Evolutionary conservation across 2,329 filamentous ascomycete genomes (phyloP).

Genomic region (Pestalotiopsis fici): DNA sequence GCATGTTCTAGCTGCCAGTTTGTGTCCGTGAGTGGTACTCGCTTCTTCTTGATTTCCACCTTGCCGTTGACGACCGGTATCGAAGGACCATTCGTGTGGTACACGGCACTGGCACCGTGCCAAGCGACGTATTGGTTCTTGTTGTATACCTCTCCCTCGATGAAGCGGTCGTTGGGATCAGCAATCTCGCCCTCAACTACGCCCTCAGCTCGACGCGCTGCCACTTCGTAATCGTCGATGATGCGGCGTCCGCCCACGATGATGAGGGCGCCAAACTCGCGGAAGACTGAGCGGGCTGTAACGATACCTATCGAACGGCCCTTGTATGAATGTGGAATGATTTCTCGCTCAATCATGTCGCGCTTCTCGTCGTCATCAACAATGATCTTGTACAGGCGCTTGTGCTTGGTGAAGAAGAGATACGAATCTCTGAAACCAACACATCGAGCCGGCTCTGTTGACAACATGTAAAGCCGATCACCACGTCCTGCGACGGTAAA

Average conservation of each 20-base stretch:
- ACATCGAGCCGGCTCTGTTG: constrained; percentile 93
- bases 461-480: constrained; percentile 93
- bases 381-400: constrained; percentile 95
- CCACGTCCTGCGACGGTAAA: constrained; percentile 88
- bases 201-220: constrained; percentile 73
- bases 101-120: constrained; percentile 95
- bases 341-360: constrained; percentile 90
- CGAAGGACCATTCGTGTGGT: constrained; percentile 79
- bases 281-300: constrained; percentile 92
- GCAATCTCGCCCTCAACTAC: constrained; percentile 86
- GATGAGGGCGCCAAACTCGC: constrained; percentile 93
- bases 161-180: constrained; percentile 81
- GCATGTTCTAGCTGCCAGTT: constrained; percentile 99
- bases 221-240: constrained; percentile 85
- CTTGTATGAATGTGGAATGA: constrained; percentile 98
- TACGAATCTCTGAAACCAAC: constrained; percentile 98
- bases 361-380: constrained; percentile 97
- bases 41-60: constrained; percentile 78
- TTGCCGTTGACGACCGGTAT: constrained; percentile 78
- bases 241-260: constrained; percentile 87
- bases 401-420: constrained; percentile 98
- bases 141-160: constrained; percentile 87
- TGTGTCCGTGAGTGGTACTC: constrained; percentile 84
- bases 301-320: constrained; percentile 96
- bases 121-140: constrained; percentile 98